A percentile compares a stretch with the other conserved stretches of the same genome.
These are phyloP conservation scores for Aphanomyces astaci DNA, from an alignment of 352 stramenopile genomes.

Conservation along the genomic window DNA sequence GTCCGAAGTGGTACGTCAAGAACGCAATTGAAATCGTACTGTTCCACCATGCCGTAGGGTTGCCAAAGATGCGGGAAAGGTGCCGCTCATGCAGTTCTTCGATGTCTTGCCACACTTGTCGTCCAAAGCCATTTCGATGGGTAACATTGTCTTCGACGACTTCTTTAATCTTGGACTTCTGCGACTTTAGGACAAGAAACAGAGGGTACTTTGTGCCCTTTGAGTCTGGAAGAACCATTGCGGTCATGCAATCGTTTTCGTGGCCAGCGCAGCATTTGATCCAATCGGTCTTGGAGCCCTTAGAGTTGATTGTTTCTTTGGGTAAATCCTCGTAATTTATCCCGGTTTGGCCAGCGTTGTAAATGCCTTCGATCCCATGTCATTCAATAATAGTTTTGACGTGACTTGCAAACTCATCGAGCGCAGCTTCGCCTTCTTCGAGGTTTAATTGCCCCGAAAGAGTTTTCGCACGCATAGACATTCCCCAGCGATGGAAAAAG, in stretches of 20 bases:
- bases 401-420: not conserved
- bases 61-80: not conserved
- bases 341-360: not conserved
- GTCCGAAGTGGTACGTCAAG: slow-evolving; percentile 1
- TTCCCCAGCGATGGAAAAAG: not conserved
- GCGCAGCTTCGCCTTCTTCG: not conserved
- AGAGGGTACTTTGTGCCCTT: slow-evolving; percentile 4
- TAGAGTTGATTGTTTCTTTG: too few species aligned
- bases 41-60: slow-evolving; percentile 9
- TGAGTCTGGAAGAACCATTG: too few species aligned
- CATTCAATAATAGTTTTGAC: not conserved
- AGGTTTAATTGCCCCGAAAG: not conserved
- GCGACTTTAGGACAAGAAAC: not conserved
- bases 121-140: not conserved
- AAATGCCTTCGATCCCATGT: not conserved
- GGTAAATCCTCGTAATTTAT: too few species aligned
- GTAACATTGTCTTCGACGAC: slow-evolving; percentile 2
- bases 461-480: not conserved
- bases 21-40: not conserved
- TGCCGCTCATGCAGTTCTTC: not conserved
- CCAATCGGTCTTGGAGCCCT: too few species aligned
- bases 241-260: too few species aligned
- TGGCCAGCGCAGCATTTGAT: too few species aligned
- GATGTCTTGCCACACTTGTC: not conserved
- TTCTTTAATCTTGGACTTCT: not conserved